Base-by-base conservation (phyloP, 139 green algal genomes). In the Chlamydomonas sphaeroides region DNA sequence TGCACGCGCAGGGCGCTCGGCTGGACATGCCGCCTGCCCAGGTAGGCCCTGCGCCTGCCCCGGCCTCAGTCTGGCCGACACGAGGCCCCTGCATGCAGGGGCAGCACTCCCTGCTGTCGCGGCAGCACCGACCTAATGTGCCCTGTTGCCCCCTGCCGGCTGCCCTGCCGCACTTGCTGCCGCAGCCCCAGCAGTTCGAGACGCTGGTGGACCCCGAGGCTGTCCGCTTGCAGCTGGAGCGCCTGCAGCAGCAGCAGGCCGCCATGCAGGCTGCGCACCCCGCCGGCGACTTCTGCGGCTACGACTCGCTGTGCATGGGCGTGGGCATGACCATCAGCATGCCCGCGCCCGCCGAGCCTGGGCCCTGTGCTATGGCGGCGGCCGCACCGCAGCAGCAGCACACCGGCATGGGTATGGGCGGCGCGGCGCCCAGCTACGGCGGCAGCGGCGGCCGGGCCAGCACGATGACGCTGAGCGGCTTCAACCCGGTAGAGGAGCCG, bases 401-500 rank as follows among this genome's bases (percentile, higher is more conserved):
- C 45, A 10, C 45, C 45, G 14, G 45, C 45, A 53, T 39, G 42
- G 2, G n/a, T 38, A 36, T 28, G n/a, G 61, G 18, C 45, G 23
- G n/a, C 23, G 18, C 62, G 18, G 65, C 48, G 30, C 48, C 41
- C 48, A n/a, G 35, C 45, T 30, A 8, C 68, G 74, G 33, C 14
- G 23, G 33, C 26, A 21, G 33, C 32, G 26, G 26, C 78, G 14
- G 30, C 33, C 45, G 61, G 21, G 45, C 72, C 18, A 85, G 72
- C 68, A 86, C 83, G 49, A 48, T 87, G 35, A 88, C 86, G n/a
- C 63, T 92, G 1, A 39, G n/a, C 5, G 63, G 88, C 73, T 94
- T 88, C 83, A 96, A 96, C 70, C 92, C 92, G 0, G 87, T 96
- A 75, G 80, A 90, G 62, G 92, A 96, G 86, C 92, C 92, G 5